Percentiles rank a stretch among this genome's conserved stretches.
These are phyloP conservation scores for Anthracocystis panici-leucophaei DNA, from an alignment of 1,284 basidiomycete genomes.

Conservation along the genomic window DNA sequence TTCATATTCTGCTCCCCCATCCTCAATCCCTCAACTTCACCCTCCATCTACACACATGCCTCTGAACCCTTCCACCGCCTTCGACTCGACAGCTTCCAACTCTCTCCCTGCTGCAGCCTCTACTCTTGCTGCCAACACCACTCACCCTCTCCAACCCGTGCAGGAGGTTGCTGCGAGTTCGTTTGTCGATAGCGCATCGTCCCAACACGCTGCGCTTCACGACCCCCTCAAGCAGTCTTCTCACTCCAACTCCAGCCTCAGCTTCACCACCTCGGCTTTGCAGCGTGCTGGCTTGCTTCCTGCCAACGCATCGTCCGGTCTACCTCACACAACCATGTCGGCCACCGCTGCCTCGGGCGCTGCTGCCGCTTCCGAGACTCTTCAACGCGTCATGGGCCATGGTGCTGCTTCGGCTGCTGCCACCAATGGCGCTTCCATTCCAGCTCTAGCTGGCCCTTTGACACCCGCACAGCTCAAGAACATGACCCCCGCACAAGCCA, in stretches of 20 bases:
- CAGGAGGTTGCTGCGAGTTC: slow-evolving; percentile 43
- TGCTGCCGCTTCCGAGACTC: slow-evolving; percentile 39
- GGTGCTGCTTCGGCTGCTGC: slow-evolving; percentile 23
- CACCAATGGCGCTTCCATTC: slow-evolving; percentile 30
- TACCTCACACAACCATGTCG: slow-evolving; percentile 5
- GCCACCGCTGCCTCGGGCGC: slow-evolving; percentile 28
- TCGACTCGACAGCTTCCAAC: slow-evolving; percentile 15
- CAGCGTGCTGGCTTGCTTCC: slow-evolving; percentile 44
- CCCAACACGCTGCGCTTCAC: slow-evolving; percentile 12
- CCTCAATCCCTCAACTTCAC: background rate
- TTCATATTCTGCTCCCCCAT: background rate
- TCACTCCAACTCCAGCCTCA: slow-evolving; percentile 11
- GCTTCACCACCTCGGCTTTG: slow-evolving; percentile 42
- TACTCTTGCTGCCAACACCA: slow-evolving; percentile 7
- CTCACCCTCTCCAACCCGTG: slow-evolving; percentile 35
- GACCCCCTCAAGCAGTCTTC: slow-evolving; percentile 21
- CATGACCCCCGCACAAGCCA: slow-evolving; percentile 53
- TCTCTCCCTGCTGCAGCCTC: slow-evolving; percentile 12
- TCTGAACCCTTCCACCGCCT: slow-evolving; percentile 18
- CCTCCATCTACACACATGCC: slow-evolving; percentile 24
- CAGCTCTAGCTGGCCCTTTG: slow-evolving; percentile 32
- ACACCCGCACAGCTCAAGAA: slow-evolving; percentile 50
- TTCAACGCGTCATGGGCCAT: slow-evolving; percentile 47
- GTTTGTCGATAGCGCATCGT: slow-evolving; percentile 21
- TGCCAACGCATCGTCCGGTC: background rate